A percentile compares a stretch with the other conserved stretches of the same genome.
These are phyloP conservation scores for Melanogaster broomeanus DNA, from an alignment of 768 basidiomycete species.

Conservation along the genomic window DNA sequence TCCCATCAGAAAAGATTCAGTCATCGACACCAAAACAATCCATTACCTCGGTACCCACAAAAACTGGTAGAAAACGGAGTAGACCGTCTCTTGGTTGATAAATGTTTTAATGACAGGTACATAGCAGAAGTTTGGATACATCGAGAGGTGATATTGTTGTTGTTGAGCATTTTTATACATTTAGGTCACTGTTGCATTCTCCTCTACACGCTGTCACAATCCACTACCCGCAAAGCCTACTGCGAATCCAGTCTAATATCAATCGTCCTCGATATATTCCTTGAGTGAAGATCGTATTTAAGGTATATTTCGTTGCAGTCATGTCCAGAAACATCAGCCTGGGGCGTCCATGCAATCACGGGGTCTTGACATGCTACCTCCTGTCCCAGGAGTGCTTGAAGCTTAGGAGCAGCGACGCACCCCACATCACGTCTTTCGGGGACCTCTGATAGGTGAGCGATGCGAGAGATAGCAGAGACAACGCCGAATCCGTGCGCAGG, in stretches of 20 bases:
- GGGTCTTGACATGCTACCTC: conserved; percentile 14
- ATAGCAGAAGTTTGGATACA: conserved; percentile 10
- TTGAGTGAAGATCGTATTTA: conserved; percentile 25
- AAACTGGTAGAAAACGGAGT: conserved; percentile 33
- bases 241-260: conserved; percentile 30
- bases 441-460: conserved; percentile 6
- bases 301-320: conserved; percentile 12
- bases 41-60: conserved; percentile 15
- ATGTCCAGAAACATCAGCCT: background rate
- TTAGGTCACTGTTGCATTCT: conserved; percentile 26
- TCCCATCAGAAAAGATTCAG: conserved; percentile 12
- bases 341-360: background rate
- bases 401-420: conserved; percentile 29
- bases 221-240: conserved; percentile 19
- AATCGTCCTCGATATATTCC: conserved; percentile 8
- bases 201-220: conserved; percentile 28
- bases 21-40: conserved; percentile 11
- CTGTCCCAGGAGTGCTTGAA: conserved; percentile 31
- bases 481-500: conserved; percentile 23
- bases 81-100: conserved; percentile 31
- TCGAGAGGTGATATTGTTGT: conserved; percentile 20
- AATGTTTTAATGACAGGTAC: conserved; percentile 13
- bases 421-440: conserved; percentile 25
- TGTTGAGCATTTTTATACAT: conserved; percentile 29
- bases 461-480: conserved; percentile 33